Conservation (phyloP, 768 basidiomycete species). For the Podaxis sp. region DNA sequence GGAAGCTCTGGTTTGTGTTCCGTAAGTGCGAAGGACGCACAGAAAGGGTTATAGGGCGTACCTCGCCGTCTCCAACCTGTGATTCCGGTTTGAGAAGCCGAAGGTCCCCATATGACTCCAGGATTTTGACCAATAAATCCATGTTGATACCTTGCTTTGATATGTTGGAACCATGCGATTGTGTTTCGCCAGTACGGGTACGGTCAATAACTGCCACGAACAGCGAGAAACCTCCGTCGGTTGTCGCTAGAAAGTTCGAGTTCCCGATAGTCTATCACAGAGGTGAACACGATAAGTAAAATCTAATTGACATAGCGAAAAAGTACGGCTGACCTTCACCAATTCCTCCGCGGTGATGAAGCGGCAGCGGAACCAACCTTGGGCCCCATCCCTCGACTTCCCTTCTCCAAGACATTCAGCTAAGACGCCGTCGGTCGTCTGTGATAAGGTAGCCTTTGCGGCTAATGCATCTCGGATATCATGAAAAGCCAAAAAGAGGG, state of each 20-base stretch:
- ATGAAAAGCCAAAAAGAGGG: constrained; percentile 60
- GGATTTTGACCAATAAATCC: constrained; percentile 5
- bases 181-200: background rate
- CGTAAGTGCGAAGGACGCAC: background rate
- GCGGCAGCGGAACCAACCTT: constrained; percentile 37
- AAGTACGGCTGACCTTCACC: constrained; percentile 34
- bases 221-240: constrained; percentile 53
- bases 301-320: constrained; percentile 14
- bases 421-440: constrained; percentile 26
- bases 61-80: constrained; percentile 24
- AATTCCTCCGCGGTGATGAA: constrained; percentile 49
- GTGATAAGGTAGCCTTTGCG: constrained; percentile 42
- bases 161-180: background rate
- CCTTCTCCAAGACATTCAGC: constrained; percentile 31
- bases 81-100: constrained; percentile 26
- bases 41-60: constrained; percentile 17
- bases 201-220: constrained; percentile 33
- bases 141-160: constrained; percentile 23
- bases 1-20: constrained; percentile 37
- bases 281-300: constrained; percentile 13
- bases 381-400: constrained; percentile 22
- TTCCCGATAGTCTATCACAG: constrained; percentile 50
- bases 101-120: constrained; percentile 37
- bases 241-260: constrained; percentile 49
- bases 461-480: constrained; percentile 55